Percentiles rank a stretch among this genome's conserved stretches.
These are phyloP conservation scores for Quercus phellos DNA, from an alignment of 331 rosid species.

Conservation along the genomic window DNA sequence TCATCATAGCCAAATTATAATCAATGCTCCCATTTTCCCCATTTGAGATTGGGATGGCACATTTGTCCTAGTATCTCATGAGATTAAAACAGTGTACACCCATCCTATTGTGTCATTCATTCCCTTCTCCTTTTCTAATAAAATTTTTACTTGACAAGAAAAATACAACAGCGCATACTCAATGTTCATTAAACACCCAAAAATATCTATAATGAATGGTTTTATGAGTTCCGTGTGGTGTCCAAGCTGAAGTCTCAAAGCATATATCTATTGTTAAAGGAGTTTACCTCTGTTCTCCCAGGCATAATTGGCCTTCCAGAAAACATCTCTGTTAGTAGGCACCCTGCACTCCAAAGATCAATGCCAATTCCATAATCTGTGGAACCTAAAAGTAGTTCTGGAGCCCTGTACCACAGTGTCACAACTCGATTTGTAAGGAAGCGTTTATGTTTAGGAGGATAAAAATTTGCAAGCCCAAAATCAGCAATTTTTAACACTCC, in stretches of 20 bases:
- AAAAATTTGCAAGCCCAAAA: slow-evolving; percentile 66
- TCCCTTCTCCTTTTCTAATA: too few species aligned
- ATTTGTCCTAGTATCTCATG: not conserved
- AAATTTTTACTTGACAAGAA: too few species aligned
- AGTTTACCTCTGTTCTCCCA: slow-evolving; percentile 71
- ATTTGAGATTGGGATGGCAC: not conserved
- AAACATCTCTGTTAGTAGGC: slow-evolving; percentile 63
- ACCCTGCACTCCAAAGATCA: slow-evolving; percentile 91
- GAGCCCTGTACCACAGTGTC: slow-evolving; percentile 86
- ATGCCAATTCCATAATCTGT: slow-evolving; percentile 66
- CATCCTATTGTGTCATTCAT: not conserved
- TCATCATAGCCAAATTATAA: not conserved
- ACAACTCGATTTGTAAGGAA: slow-evolving; percentile 63
- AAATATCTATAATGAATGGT: not conserved
- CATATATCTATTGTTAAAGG: not conserved
- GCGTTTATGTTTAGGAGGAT: slow-evolving; percentile 29
- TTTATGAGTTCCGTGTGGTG: not conserved
- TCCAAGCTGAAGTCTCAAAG: not conserved
- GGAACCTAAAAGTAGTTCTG: slow-evolving; percentile 76
- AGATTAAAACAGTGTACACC: not conserved
- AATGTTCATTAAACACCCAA: not conserved
- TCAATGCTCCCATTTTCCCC: not conserved
- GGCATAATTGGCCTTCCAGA: slow-evolving; percentile 62
- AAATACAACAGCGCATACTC: not conserved
- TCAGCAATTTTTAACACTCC: slow-evolving; percentile 75